A percentile compares a stretch with the other conserved stretches of the same genome.
Evolutionary conservation across 2,329 filamentous ascomycete species (phyloP).

Genomic region (Microsporum canis): DNA sequence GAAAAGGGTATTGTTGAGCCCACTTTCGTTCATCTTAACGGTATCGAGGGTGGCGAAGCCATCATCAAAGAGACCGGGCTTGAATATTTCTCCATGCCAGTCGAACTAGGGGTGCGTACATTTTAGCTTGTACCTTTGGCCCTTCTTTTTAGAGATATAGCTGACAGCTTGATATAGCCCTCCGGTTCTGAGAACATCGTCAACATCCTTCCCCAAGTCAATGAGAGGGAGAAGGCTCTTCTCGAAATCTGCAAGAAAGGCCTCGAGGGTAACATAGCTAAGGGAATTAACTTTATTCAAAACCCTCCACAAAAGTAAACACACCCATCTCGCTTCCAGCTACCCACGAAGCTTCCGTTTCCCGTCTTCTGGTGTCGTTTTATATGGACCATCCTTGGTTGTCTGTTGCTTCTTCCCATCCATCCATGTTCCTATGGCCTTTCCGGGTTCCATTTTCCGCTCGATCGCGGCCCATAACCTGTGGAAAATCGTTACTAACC

Average conservation of each 20-base stretch:
- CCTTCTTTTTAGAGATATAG: conserved; percentile 1
- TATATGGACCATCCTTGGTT: not conserved
- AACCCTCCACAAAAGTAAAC: conserved; percentile 81
- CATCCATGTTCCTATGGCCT: not conserved
- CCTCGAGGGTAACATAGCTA: conserved; percentile 84
- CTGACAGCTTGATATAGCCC: conserved; percentile 44
- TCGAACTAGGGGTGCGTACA: conserved; percentile 80
- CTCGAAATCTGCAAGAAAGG: conserved; percentile 64
- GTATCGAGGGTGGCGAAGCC: conserved; percentile 74
- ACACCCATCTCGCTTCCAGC: conserved; percentile 16
- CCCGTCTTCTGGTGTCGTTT: conserved; percentile 8
- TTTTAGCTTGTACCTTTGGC: conserved; percentile 5
- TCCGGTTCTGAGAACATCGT: conserved; percentile 75
- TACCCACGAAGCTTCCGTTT: not conserved
- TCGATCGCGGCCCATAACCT: not conserved
- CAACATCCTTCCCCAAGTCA: conserved; percentile 66
- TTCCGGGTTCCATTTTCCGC: not conserved
- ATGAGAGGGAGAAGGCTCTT: conserved; percentile 80
- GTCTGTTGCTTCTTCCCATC: not conserved
- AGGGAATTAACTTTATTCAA: conserved; percentile 82
- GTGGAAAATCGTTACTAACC: not conserved
- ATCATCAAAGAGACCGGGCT: conserved; percentile 71
- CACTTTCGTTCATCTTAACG: conserved; percentile 89
- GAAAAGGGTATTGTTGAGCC: conserved; percentile 90
- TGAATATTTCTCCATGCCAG: conserved; percentile 92